Percentiles rank a stretch among this genome's conserved stretches.
Conservation (phyloP, 805 yeast species). For the Kuraishia capsulata region DNA sequence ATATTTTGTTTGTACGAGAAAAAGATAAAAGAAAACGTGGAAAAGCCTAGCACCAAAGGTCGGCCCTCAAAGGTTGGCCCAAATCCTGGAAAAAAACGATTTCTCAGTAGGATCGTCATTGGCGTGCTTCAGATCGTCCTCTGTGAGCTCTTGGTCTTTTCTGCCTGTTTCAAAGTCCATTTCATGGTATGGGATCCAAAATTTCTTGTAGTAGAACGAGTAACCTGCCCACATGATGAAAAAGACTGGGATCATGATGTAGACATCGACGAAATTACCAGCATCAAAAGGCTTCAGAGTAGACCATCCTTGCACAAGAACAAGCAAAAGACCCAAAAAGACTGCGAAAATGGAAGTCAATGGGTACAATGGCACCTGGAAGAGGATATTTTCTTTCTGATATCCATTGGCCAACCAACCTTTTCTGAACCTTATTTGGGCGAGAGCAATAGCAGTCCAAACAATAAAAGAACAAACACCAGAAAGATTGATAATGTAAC, state of each 20-base stretch:
- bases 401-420: conserved; percentile 36
- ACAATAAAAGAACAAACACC: conserved; percentile 64
- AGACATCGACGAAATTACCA: conserved; percentile 49
- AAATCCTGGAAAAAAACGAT: not conserved
- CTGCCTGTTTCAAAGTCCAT: conserved; percentile 46
- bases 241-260: conserved; percentile 53
- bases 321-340: conserved; percentile 39
- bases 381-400: conserved; percentile 40
- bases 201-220: conserved; percentile 11
- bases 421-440: conserved; percentile 47
- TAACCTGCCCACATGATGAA: conserved; percentile 25
- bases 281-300: conserved; percentile 50
- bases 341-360: conserved; percentile 39
- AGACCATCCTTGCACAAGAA: conserved; percentile 60
- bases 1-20: too few relatives aligned
- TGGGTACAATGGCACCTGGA: conserved; percentile 43
- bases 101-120: not conserved
- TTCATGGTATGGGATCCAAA: conserved; percentile 26
- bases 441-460: conserved; percentile 52
- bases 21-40: too few relatives aligned
- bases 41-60: not conserved
- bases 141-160: conserved; percentile 5
- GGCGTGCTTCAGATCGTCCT: not conserved
- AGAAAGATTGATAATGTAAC: conserved; percentile 49
- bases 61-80: conserved; percentile 1